Percentiles rank a stretch among this genome's conserved stretches.
Evolutionary conservation across 495 filamentous ascomycete genomes (phyloP).

Genomic region (Penicillium crystallinum): DNA sequence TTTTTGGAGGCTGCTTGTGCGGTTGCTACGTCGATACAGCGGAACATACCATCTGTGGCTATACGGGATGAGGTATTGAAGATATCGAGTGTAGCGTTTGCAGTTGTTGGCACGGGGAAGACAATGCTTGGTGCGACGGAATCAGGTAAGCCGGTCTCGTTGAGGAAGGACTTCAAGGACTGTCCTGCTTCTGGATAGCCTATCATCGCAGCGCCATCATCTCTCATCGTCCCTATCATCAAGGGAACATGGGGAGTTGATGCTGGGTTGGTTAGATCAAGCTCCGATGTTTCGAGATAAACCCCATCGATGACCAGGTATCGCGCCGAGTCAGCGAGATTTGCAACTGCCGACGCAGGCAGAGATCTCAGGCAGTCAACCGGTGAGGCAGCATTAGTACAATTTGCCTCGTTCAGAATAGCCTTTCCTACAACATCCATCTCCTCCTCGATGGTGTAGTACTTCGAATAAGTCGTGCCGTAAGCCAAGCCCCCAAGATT

Average conservation of each 20-base stretch:
- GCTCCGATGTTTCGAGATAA: conserved; percentile 11
- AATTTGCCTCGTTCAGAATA: conserved; percentile 29
- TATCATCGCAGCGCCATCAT: conserved; percentile 24
- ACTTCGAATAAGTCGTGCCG: conserved; percentile 45
- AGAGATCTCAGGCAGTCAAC: conserved; percentile 43
- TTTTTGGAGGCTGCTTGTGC: conserved; percentile 15
- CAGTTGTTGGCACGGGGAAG: conserved; percentile 14
- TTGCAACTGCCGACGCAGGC: conserved; percentile 27
- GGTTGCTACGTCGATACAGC: conserved; percentile 26
- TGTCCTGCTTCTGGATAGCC: conserved; percentile 13
- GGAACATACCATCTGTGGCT: conserved; percentile 25
- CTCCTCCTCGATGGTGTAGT: conserved; percentile 38
- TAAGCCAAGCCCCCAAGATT: conserved; percentile 46
- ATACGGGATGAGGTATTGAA: conserved; percentile 23
- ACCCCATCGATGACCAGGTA: conserved; percentile 21
- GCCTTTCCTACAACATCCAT: conserved; percentile 19
- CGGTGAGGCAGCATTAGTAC: conserved; percentile 20
- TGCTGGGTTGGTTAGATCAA: conserved; percentile 6
- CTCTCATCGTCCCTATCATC: conserved; percentile 18
- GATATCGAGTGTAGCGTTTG: conserved; percentile 22
- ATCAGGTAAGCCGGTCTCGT: conserved; percentile 5
- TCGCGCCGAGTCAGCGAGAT: conserved; percentile 9
- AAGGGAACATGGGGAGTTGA: conserved; percentile 17
- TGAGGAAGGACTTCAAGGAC: conserved; percentile 10
- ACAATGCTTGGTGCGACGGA: conserved; percentile 6